Percentiles rank a stretch among this genome's conserved stretches.
Conservation (phyloP, 2,329 filamentous ascomycete species). For the Xylaria polymorpha region DNA sequence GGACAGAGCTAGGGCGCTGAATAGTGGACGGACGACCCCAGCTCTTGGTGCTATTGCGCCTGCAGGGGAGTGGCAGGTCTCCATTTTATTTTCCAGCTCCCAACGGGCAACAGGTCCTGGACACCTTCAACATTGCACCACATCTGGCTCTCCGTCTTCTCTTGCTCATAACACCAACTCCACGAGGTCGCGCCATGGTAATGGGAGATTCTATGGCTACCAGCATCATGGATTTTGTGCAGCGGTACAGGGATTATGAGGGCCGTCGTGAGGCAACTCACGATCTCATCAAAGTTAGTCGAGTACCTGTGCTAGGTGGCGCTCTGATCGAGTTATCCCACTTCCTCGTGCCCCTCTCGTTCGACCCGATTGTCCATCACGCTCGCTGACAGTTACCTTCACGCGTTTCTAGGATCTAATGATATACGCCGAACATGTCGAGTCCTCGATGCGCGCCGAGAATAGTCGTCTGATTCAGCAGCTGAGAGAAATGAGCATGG, state of each 20-base stretch:
- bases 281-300: constrained; percentile 60
- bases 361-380: constrained; percentile 16
- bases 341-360: constrained; percentile 22
- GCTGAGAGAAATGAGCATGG: constrained; percentile 59
- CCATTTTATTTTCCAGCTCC: constrained; percentile 43
- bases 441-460: constrained; percentile 58
- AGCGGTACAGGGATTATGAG: constrained; percentile 60
- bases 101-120: constrained; percentile 21
- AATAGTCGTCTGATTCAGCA: constrained; percentile 56
- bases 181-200: constrained; percentile 23
- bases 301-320: constrained; percentile 4
- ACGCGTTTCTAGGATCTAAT: constrained; percentile 58
- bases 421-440: constrained; percentile 58
- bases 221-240: constrained; percentile 59
- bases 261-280: constrained; percentile 56
- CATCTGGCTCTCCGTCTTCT: background rate
- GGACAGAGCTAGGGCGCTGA: constrained; percentile 1
- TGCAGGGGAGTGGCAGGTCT: constrained; percentile 30
- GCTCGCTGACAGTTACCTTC: constrained; percentile 20
- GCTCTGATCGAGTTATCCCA: constrained; percentile 15
- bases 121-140: constrained; percentile 28
- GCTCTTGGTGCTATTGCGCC: constrained; percentile 18
- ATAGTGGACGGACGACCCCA: constrained; percentile 20
- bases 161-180: constrained; percentile 3
- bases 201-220: constrained; percentile 46